Percentiles rank a stretch among this genome's conserved stretches.
These are phyloP conservation scores for Physcomitrium patens DNA, from an alignment of 225 moss, liverwort and hornwort genomes.

Conservation along the genomic window DNA sequence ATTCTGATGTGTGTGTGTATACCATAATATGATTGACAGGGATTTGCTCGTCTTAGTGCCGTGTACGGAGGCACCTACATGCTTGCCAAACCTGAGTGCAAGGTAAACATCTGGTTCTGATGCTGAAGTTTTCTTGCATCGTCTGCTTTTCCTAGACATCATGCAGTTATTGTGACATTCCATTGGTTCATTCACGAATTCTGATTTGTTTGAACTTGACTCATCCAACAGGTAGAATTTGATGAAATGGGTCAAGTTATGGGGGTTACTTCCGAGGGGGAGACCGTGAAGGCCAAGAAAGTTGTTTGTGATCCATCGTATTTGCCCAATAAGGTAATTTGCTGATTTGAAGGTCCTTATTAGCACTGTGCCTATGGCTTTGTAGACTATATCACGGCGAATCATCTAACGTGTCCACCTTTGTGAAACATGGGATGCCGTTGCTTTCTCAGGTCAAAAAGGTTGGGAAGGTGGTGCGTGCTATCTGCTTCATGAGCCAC, in stretches of 20 bases:
- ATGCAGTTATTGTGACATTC: background rate
- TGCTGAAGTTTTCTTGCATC: background rate
- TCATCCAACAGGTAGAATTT: constrained; percentile 64
- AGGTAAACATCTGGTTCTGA: constrained; percentile 29
- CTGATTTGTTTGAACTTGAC: background rate
- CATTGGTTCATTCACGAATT: background rate
- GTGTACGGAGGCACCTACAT: constrained; percentile 76
- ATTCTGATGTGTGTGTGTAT: background rate
- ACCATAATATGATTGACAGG: constrained; percentile 32
- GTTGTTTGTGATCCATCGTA: constrained; percentile 80
- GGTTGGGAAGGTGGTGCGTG: constrained; percentile 78
- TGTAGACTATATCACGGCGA: background rate
- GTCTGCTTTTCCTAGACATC: background rate
- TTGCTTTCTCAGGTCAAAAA: constrained; percentile 54
- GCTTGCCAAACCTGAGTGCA: constrained; percentile 81
- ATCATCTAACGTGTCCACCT: background rate
- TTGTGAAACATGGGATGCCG: background rate
- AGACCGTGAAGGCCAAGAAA: constrained; percentile 67
- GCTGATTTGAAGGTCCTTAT: background rate
- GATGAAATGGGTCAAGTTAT: constrained; percentile 71
- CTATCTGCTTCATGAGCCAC: constrained; percentile 79
- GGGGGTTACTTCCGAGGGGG: constrained; percentile 77
- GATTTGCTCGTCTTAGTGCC: constrained; percentile 76
- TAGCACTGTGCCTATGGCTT: background rate
- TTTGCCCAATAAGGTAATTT: constrained; percentile 65